Evolutionary conservation across 2,329 filamentous ascomycete genomes (phyloP), one percentile per base, ranked within the genome.

Genomic region (Paracorniculantispora psalliotae): DNA sequence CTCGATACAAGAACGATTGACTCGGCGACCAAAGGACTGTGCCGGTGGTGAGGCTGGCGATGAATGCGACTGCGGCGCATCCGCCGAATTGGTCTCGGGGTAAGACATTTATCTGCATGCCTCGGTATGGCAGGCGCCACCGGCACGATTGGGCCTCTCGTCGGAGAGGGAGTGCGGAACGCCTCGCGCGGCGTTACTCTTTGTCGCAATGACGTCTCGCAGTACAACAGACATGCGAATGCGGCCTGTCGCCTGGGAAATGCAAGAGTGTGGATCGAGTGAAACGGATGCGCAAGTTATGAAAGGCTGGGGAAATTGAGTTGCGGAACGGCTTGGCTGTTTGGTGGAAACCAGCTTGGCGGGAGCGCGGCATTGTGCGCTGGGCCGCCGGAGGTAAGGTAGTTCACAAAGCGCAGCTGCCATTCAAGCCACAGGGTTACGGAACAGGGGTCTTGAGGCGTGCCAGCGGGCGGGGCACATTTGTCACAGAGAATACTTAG

Each of bases 1-100:
- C 56, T 67, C 67, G 19, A 63, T 63, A 52, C 67, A 68, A 10
- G 67, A 71, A 48, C 62, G 63, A 50, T 68, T 68, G 33, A 60
- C 59, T n/a, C 53, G 23, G 3, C 59, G 52, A n/a, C 37, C 52
- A 41, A 25, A 10, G 5, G 53, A 23, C 17, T 51, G 57, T 13
- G 53, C 43, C 21, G 57, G 49, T 4, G 57, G 50, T n/a, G 57
- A 59, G 19, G 23, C 51, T 6, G 57, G 33, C n/a, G 48, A 59
- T 5, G 44, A 28, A 43, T 49, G 30, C 9, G 33, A 26, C 21
- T 12, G 30, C 33, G 26, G 43, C n/a, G 9, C 35, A 30, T 37
- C 30, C 12, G 10, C 26, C 8, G 44, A 23, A 23, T 25, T 30
- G 30, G 17, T 4, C 5, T 15, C 25, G 28, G 46, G 33, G 10